Percentiles rank a stretch among this genome's conserved stretches.
These are phyloP conservation scores for Penicillium macrosclerotiorum DNA, from an alignment of 495 filamentous ascomycete genomes.

Conservation along the genomic window DNA sequence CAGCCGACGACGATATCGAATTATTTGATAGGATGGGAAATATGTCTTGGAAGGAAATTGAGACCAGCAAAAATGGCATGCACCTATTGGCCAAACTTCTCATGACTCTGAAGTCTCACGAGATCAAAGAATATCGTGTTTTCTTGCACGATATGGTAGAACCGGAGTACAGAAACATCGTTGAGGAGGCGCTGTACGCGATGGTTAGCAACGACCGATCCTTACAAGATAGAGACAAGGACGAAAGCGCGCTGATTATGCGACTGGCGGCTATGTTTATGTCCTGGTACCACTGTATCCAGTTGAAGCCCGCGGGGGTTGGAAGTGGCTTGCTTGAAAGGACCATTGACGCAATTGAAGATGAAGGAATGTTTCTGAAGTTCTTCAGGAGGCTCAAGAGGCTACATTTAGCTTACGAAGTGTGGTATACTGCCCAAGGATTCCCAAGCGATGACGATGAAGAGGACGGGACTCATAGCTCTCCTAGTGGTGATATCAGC, in stretches of 20 bases:
- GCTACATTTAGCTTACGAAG: neutral
- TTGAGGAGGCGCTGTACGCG: conserved; percentile 4
- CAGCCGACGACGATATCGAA: conserved; percentile 1
- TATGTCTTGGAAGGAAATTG: neutral
- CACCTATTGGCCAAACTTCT: conserved; percentile 14
- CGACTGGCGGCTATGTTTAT: conserved; percentile 35
- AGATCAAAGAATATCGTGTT: neutral
- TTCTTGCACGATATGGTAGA: neutral
- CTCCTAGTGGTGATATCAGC: too few species aligned
- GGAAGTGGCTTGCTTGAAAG: neutral
- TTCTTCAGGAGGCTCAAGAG: conserved; percentile 5
- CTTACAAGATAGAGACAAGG: neutral
- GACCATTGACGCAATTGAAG: neutral
- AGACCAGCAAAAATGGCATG: neutral
- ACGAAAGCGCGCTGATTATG: conserved; percentile 22
- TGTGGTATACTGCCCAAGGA: neutral
- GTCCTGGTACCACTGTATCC: conserved; percentile 35
- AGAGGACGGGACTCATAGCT: neutral
- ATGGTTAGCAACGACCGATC: conserved; percentile 6
- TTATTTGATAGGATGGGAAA: neutral
- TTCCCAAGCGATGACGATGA: neutral
- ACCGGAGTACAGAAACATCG: conserved; percentile 1
- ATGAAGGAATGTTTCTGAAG: neutral
- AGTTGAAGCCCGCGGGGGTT: neutral
- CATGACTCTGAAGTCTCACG: neutral